Evolutionary conservation across 257 asterid species (phyloP), one percentile per base, ranked within the genome.

Genomic region (Agastache rugosa): DNA sequence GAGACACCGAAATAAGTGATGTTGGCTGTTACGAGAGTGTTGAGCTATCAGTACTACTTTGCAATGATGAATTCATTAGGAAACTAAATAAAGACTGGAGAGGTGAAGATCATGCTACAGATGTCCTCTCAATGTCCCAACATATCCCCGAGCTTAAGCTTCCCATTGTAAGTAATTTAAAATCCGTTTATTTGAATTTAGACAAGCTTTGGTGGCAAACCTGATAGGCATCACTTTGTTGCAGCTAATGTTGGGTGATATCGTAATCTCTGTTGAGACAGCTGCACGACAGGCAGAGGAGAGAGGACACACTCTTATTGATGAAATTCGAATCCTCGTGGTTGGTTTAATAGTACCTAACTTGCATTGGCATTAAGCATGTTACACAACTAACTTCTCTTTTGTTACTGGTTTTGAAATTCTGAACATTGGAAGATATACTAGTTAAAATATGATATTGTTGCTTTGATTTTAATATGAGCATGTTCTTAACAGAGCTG

Each of bases 51-150:
- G 91, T 94, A 47, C 91, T 95, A 71, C 93, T 95, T 73, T 95
- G 99, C 88, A 90, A 95, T 42, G 96, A 95, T 45, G 92, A 82
- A 44, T 95, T 90, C 83, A 92, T 95, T 82, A 78, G 79, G 68
- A 79, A 90, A 65, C 96, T 95, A 67, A 95, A 95, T 76, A 95
- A 90, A 73, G 97, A 95, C 12, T 95, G 99, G 99, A 88, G 98
- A 79, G 97, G 85, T 72, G 98, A 92, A 83, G 96, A 95, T 80
- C 91, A 79, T 11, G 87, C 98, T 50, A 95, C 99, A 34, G 99
- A 95, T 88, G 99, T 95, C 63, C 92, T 95, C 75, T 95, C 99
- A 68, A 87, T 95, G 98, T 95, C 99, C 74, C 98, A 92, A 74
- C 98, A 95, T 75, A 85, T 89, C 65, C 98, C 99, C 44, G 91